phyloP scores from a whole-genome alignment of 441 rosid species.

The Adansonia rubrostipa region DNA sequence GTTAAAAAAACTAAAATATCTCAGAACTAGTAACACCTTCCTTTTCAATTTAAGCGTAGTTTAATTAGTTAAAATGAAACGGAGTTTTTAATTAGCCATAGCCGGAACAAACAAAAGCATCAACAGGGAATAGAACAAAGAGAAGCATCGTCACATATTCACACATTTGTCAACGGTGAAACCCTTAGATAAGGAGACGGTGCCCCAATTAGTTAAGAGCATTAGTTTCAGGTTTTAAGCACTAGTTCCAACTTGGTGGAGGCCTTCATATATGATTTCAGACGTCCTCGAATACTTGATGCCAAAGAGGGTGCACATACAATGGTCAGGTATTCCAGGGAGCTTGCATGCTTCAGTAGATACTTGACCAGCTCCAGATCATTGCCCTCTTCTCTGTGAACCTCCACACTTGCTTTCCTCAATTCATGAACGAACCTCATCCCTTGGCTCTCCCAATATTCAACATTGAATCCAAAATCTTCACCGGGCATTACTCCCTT shows the following conservation, averaged over 20 bases:
- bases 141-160: no score
- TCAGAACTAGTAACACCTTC: no score
- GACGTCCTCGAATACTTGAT: not conserved
- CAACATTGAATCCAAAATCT: not conserved
- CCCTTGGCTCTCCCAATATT: constrained; percentile 5
- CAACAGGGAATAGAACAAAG: no score
- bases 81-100: no score
- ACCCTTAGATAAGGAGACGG: no score
- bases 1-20: no score
- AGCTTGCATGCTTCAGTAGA: not conserved
- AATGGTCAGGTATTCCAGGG: not conserved
- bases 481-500: not conserved
- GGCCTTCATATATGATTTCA: not conserved
- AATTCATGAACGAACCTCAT: not conserved
- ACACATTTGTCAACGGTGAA: no score
- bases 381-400: not conserved
- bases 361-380: not conserved
- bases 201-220: no score
- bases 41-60: no score
- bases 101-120: no score
- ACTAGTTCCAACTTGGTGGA: not conserved
- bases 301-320: not conserved
- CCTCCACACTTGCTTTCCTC: not conserved
- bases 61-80: no score
- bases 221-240: not conserved